A percentile compares a stretch with the other conserved stretches of the same genome.
Conservation (phyloP, 192 early-diverging fungal genomes). For the Chytriomyces confervae region DNA sequence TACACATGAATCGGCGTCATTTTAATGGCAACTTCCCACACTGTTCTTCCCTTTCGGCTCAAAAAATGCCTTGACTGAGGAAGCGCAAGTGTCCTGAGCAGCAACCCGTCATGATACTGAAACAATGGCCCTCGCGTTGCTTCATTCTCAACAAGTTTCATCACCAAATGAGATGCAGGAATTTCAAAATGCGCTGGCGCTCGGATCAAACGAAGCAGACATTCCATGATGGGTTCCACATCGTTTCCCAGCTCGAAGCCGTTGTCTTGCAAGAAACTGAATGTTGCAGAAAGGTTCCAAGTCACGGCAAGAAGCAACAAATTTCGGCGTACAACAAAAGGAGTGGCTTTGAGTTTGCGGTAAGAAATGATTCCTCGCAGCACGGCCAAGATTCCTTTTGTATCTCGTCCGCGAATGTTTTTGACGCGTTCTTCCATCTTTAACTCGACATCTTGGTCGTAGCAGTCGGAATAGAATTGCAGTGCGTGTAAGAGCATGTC, state of each 20-base stretch:
- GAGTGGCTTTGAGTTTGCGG: background rate
- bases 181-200: slow-evolving; percentile 7
- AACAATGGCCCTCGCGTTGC: background rate
- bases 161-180: background rate
- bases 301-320: slow-evolving; percentile 9
- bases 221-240: slow-evolving; percentile 20
- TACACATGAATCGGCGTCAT: slow-evolving; percentile 1
- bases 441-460: background rate
- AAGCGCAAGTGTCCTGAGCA: background rate
- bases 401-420: slow-evolving; percentile 26
- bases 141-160: slow-evolving; percentile 6
- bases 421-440: slow-evolving; percentile 1
- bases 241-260: background rate
- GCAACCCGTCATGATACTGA: slow-evolving; percentile 13
- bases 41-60: background rate
- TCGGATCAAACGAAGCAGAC: background rate
- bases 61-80: background rate
- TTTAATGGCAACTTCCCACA: slow-evolving; percentile 7
- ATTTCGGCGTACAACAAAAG: background rate
- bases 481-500: background rate
- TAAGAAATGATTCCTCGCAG: slow-evolving; percentile 5
- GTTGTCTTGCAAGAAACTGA: slow-evolving; percentile 9
- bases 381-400: slow-evolving; percentile 10
- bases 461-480: background rate
- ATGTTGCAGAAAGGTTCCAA: slow-evolving; percentile 13